phyloP scores from a whole-genome alignment of 345 rosid species.

The Euphorbia lathyris region DNA sequence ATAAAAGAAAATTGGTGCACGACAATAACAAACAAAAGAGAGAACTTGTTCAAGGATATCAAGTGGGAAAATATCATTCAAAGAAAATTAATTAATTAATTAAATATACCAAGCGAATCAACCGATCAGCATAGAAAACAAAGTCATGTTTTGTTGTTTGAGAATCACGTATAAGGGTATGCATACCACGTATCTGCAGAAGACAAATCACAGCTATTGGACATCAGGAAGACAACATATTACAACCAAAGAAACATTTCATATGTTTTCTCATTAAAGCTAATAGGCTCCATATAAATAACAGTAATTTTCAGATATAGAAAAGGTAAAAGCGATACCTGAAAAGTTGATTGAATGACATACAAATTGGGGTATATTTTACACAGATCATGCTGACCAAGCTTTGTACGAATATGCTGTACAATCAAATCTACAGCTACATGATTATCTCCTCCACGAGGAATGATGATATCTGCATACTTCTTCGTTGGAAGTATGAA shows the following conservation, averaged over 20 bases:
- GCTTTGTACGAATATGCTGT: slow-evolving; percentile 94
- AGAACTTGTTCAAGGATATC: background rate
- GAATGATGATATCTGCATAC: slow-evolving; percentile 95
- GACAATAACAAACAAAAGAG: slow-evolving; percentile 1
- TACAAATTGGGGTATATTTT: slow-evolving; percentile 94
- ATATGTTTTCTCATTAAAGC: background rate
- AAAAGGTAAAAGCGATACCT: slow-evolving; percentile 46
- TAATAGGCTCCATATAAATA: background rate
- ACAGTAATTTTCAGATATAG: background rate
- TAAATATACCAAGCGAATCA: slow-evolving; percentile 89
- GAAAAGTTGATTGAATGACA: slow-evolving; percentile 95
- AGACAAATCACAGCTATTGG: slow-evolving; percentile 11
- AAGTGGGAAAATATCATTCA: background rate
- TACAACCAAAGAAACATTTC: background rate
- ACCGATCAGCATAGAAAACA: slow-evolving; percentile 88
- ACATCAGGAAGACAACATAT: background rate
- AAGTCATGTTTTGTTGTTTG: slow-evolving; percentile 94
- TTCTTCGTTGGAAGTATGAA: slow-evolving; percentile 99
- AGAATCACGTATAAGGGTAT: slow-evolving; percentile 95
- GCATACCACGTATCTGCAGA: slow-evolving; percentile 97
- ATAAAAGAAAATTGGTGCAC: slow-evolving; percentile 6
- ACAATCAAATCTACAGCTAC: slow-evolving; percentile 98
- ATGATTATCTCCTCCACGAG: slow-evolving; percentile 99
- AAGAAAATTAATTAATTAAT: background rate
- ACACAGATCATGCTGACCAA: slow-evolving; percentile 97